Conservation (phyloP, 2,329 filamentous ascomycete species). For the Claviceps pazoutovae region DNA sequence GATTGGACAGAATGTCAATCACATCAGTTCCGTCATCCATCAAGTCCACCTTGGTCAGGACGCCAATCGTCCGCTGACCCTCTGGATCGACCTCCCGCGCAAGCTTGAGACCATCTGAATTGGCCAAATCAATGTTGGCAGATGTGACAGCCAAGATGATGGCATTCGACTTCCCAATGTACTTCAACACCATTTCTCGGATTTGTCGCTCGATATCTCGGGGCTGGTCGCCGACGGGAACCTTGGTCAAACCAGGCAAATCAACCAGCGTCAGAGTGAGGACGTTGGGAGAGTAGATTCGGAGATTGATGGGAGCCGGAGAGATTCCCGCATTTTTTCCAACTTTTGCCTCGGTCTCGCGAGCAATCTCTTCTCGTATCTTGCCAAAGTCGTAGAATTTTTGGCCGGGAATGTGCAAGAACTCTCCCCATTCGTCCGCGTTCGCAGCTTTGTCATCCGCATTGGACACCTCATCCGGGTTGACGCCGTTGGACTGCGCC, state of each 20-base stretch:
- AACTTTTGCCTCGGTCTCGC: conserved; percentile 93
- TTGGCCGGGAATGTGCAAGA: conserved; percentile 91
- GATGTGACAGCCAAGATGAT: conserved; percentile 95
- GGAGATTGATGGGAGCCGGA: conserved; percentile 88
- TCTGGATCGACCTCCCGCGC: conserved; percentile 94
- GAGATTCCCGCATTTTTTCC: conserved; percentile 95
- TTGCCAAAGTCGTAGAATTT: conserved; percentile 98
- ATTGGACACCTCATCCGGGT: conserved; percentile 47
- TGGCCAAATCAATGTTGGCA: conserved; percentile 94
- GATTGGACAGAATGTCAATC: conserved; percentile 92
- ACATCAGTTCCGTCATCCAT: conserved; percentile 99
- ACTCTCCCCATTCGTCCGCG: conserved; percentile 94
- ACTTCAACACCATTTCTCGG: conserved; percentile 94
- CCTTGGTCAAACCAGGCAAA: conserved; percentile 89
- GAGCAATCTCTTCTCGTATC: conserved; percentile 92
- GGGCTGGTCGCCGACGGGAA: conserved; percentile 90
- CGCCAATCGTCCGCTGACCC: conserved; percentile 94
- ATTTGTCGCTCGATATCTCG: conserved; percentile 96
- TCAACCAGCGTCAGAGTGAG: conserved; percentile 93
- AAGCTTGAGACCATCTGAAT: conserved; percentile 93
- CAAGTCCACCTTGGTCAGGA: conserved; percentile 94
- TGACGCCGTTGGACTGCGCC: conserved; percentile 59
- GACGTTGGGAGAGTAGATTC: conserved; percentile 97
- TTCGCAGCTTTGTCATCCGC: conserved; percentile 80
- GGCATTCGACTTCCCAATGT: conserved; percentile 95